Evolutionary conservation across 1,284 basidiomycete genomes (phyloP), one percentile per base, ranked within the genome.

Genomic region (Psilocybe mexicana): DNA sequence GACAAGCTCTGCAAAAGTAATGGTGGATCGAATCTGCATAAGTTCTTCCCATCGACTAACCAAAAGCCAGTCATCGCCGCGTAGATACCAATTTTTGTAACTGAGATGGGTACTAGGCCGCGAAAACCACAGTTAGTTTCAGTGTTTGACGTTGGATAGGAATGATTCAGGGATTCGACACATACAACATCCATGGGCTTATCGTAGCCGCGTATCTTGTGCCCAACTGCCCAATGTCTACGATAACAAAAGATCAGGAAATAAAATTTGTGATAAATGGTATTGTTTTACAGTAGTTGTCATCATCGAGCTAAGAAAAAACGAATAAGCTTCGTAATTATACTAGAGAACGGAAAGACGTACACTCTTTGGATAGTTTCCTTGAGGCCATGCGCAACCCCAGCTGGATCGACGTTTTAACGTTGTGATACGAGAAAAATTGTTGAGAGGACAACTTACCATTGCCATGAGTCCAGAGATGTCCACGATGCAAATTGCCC

Each of bases 341-440:
- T 18, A 30, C 12, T 25, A 33, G 38, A 38, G 30, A n/a, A 24
- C 50, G 25, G 45, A 40, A 53, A 11, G 12, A 48, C 74, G 57
- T 54, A 77, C 77, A 43, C 68, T 75, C 61, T 77, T 78, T 7
- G 66, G 63, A 6, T 62, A 58, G 61, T 79, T 67, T 2, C 74
- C 73, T 63, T 76, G 72, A 4, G 78, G 76, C 76, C 77, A 80
- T 10, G 78, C 77, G 60, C 76, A 79, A 18, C 77, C 78, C 77
- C 77, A 80, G 60, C 78, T 79, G 49, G 12, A 46, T 18, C 45
- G 36, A 50, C 43, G 48, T 28, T 25, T 40, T 12, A 33, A 30
- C 18, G 43, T 52, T 35, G 46, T 6, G 43, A 28, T 11, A 36
- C 40, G 43, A 26, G 28, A 26, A 12, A 40, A 7, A 25, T 11